Evolutionary conservation across 306 rosid species (phyloP).

Genomic region (Dalbergia oliveri): DNA sequence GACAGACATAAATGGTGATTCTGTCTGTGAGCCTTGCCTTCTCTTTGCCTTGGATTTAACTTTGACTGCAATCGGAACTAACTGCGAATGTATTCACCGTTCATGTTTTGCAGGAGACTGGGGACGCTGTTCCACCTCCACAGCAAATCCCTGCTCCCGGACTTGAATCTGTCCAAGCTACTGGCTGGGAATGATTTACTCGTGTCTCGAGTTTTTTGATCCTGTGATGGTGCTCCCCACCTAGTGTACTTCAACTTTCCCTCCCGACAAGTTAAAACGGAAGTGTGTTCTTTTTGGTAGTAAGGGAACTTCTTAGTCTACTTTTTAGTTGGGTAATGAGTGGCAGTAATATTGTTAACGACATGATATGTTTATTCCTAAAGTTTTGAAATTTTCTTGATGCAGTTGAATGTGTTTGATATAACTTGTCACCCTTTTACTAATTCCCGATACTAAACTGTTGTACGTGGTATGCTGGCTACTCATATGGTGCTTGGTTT

Average conservation of each 20-base stretch:
- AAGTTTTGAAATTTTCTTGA: slow-evolving; percentile 7
- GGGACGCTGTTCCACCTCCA: slow-evolving; percentile 52
- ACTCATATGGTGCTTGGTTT: too few species aligned
- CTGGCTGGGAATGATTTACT: slow-evolving; percentile 55
- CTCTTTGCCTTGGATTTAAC: too few species aligned
- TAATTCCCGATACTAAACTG: not conserved
- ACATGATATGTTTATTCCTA: slow-evolving; percentile 9
- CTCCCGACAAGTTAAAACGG: slow-evolving; percentile 18
- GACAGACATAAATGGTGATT: not conserved
- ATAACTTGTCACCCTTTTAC: not conserved
- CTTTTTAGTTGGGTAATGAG: slow-evolving; percentile 13
- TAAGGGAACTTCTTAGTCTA: slow-evolving; percentile 7
- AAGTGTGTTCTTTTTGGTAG: not conserved
- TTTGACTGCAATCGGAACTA: not conserved
- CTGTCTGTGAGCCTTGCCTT: not conserved
- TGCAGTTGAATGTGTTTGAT: not conserved
- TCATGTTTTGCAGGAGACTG: slow-evolving; percentile 48
- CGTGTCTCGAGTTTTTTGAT: not conserved
- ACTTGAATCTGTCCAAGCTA: slow-evolving; percentile 40
- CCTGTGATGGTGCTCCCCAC: not conserved
- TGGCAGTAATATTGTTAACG: slow-evolving; percentile 31
- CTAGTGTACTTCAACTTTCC: not conserved
- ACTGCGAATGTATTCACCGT: too few species aligned
- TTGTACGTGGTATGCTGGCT: not conserved
- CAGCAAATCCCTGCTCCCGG: slow-evolving; percentile 20